phyloP scores from a whole-genome alignment of 495 filamentous ascomycete species.

The Hypoxylon intermedium region DNA sequence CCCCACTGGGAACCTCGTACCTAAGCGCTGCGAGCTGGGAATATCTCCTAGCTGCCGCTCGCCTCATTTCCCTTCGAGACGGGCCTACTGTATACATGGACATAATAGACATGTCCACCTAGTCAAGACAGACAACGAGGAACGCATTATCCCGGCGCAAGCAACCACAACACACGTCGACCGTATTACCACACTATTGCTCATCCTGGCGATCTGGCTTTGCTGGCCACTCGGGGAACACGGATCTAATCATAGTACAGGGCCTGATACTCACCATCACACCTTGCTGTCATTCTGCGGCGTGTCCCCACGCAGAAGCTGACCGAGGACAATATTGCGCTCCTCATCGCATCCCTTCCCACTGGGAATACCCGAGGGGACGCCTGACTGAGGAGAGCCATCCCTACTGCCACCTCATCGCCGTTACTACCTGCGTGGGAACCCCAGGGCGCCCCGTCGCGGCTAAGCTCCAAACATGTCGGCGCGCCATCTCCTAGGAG shows the following conservation, averaged over 20 bases:
- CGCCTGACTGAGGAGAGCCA: slow-evolving; percentile 9
- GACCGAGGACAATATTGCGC: slow-evolving; percentile 30
- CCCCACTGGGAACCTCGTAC: slow-evolving; percentile 28
- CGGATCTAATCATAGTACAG: slow-evolving; percentile 24
- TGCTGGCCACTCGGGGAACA: slow-evolving; percentile 42
- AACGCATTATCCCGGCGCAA: slow-evolving; percentile 16
- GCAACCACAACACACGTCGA: slow-evolving; percentile 17
- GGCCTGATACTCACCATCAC: slow-evolving; percentile 33
- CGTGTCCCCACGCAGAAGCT: slow-evolving; percentile 29
- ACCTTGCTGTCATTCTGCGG: slow-evolving; percentile 27
- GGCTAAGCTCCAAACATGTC: slow-evolving; percentile 30
- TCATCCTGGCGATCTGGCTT: slow-evolving; percentile 27
- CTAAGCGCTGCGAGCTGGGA: slow-evolving; percentile 27
- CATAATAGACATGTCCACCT: slow-evolving; percentile 21
- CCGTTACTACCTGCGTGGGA: slow-evolving; percentile 17
- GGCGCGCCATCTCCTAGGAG: slow-evolving; percentile 8
- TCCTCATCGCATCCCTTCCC: slow-evolving; percentile 12
- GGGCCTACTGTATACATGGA: neutral
- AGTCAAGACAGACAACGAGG: slow-evolving; percentile 9
- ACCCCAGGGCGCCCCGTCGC: slow-evolving; percentile 6
- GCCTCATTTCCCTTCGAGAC: slow-evolving; percentile 23
- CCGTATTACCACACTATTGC: slow-evolving; percentile 13
- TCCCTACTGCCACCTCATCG: slow-evolving; percentile 36
- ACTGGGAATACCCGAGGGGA: slow-evolving; percentile 2
- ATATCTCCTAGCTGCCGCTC: slow-evolving; percentile 31